Evolutionary conservation across 352 stramenopile genomes (phyloP), one percentile per base, ranked within the genome.

Genomic region (Salisapilia sapeloensis): DNA sequence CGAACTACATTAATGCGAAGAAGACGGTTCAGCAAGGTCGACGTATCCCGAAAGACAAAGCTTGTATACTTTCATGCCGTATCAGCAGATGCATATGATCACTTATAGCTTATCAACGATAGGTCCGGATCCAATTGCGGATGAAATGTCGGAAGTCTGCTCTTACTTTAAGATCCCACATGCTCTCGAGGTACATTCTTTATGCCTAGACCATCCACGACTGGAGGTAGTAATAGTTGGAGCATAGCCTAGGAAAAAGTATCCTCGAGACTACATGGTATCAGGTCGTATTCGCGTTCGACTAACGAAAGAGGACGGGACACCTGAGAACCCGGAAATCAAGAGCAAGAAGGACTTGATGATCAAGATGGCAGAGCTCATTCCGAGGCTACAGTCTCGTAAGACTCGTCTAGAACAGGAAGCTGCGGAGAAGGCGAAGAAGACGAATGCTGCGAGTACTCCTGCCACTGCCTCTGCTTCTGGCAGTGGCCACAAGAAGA

Each of bases 111-210:
- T 6, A 36, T n/a, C 6, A 12, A n/a, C 24, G 24, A 10, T 39
- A 44, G 38, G 37, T 27, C 67, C 83, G 22, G 46, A 66, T 18
- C 76, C 76, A 6, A 57, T 80, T 16, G 70, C 67, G 3, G 52
- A 74, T 15, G 76, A 92, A 19, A 85, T 92, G 66, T 80, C 61
- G 15, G 76, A 92, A 26, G 64, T 92, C 13, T 89, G 72, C 51
- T 62, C 61, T 21, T 86, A 61, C 44, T 57, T 87, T 29, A 70
- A 80, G 36, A 52, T 92, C 24, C 70, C 65, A 16, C 74, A 92
- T 37, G 70, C 77, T 28, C 53, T 85, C 14, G 76, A 92, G 53
- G 60, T 74, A 39, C 8, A 27, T 38, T n/a, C 6, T 45, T 9
- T 14, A 6, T 35, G 15, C 9, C 5, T 39, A 6, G 13, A 12